Evolutionary conservation across 1,284 basidiomycete genomes (phyloP).

Genomic region (Puccinia hordei): DNA sequence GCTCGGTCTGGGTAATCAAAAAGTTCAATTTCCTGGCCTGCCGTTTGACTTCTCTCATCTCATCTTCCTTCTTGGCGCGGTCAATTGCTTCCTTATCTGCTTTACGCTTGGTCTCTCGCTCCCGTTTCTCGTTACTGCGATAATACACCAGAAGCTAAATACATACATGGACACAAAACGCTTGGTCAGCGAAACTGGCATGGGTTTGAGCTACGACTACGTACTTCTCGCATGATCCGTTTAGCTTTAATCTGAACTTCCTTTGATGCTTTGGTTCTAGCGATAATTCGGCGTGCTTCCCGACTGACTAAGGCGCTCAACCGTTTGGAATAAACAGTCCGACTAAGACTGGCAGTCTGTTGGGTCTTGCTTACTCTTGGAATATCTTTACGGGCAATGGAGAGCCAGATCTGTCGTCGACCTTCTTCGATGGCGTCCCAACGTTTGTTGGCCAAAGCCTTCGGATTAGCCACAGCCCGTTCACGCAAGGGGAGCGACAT

Average conservation of each 20-base stretch:
- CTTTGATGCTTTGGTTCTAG: slow-evolving; percentile 79
- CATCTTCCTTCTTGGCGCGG: slow-evolving; percentile 88
- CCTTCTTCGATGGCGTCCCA: slow-evolving; percentile 56
- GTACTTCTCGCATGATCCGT: slow-evolving; percentile 70
- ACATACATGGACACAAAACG: slow-evolving; percentile 11
- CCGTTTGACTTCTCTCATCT: slow-evolving; percentile 89
- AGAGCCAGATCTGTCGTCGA: slow-evolving; percentile 58
- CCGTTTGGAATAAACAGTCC: slow-evolving; percentile 70
- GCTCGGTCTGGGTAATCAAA: slow-evolving; percentile 96
- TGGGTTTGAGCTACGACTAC: slow-evolving; percentile 58
- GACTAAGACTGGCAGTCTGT: slow-evolving; percentile 56
- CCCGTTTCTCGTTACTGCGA: slow-evolving; percentile 94
- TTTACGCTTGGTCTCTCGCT: slow-evolving; percentile 81
- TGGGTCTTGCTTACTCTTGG: slow-evolving; percentile 59
- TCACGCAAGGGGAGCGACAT: slow-evolving; percentile 36
- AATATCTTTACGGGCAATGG: slow-evolving; percentile 58
- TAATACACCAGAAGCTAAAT: slow-evolving; percentile 89
- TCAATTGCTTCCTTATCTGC: slow-evolving; percentile 93
- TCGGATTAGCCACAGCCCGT: slow-evolving; percentile 45
- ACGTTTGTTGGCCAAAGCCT: slow-evolving; percentile 47
- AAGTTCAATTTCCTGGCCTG: slow-evolving; percentile 98
- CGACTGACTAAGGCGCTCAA: slow-evolving; percentile 75
- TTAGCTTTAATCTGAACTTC: slow-evolving; percentile 85
- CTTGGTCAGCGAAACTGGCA: no score
- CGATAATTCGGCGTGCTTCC: slow-evolving; percentile 78